Evolutionary conservation across 495 filamentous ascomycete species (phyloP).

Genomic region (Trichoderma asperelloides): DNA sequence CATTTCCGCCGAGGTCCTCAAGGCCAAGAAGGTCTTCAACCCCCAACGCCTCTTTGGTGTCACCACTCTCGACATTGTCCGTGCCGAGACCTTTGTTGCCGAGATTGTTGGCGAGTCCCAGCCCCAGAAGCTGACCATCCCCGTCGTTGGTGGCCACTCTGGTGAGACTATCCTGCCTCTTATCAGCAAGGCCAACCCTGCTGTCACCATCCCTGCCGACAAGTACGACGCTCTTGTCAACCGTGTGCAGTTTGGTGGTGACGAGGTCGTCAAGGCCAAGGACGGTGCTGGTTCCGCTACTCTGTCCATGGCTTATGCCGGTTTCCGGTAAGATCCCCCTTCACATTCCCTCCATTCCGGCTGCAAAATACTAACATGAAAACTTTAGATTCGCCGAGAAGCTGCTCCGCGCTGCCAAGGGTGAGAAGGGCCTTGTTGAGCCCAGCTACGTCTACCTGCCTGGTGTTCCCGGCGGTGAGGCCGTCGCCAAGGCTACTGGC

Average conservation of each 20-base stretch:
- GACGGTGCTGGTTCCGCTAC: constrained; percentile 91
- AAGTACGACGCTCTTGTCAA: constrained; percentile 81
- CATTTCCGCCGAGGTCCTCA: constrained; percentile 93
- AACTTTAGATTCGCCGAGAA: constrained; percentile 73
- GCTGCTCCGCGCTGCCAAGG: constrained; percentile 77
- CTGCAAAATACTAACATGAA: constrained; percentile 20
- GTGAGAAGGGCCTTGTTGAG: constrained; percentile 85
- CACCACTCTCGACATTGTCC: constrained; percentile 95
- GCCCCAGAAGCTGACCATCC: constrained; percentile 71
- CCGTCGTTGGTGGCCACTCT: constrained; percentile 94
- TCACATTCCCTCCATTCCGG: not conserved
- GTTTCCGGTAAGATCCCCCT: constrained; percentile 57
- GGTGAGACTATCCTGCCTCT: constrained; percentile 97
- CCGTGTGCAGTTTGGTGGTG: constrained; percentile 95
- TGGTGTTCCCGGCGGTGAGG: constrained; percentile 79
- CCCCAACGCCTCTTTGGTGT: constrained; percentile 93
- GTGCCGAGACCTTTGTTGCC: constrained; percentile 92
- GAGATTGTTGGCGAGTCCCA: constrained; percentile 72
- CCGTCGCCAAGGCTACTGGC: constrained; percentile 69
- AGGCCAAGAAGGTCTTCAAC: constrained; percentile 86
- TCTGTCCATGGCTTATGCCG: constrained; percentile 95
- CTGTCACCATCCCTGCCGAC: constrained; percentile 72
- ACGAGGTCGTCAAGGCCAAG: constrained; percentile 98
- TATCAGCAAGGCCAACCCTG: constrained; percentile 79
- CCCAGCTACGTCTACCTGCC: constrained; percentile 92